A percentile compares a stretch with the other conserved stretches of the same genome.
Conservation (phyloP, 1,284 basidiomycete species). For the Marasmius oreades region DNA sequence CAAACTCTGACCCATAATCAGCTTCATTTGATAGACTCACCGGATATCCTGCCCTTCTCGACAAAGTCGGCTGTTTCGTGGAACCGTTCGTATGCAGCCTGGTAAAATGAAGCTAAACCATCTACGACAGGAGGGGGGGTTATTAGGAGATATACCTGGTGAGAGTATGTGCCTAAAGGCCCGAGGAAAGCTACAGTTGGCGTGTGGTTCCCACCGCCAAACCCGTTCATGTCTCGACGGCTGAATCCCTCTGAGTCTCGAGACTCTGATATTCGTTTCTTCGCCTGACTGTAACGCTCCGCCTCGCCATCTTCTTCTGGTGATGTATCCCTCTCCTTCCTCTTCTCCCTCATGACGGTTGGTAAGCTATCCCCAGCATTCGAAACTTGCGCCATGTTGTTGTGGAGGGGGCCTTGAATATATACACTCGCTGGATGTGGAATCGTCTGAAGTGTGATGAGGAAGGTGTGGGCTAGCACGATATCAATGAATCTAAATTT, state of each 20-base stretch:
- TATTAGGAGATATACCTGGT: constrained; percentile 49
- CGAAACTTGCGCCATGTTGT: too few species aligned
- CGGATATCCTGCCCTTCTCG: constrained; percentile 52
- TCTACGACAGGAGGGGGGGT: neutral
- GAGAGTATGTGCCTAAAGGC: constrained; percentile 73
- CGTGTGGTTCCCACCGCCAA: neutral
- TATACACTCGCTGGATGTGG: too few species aligned
- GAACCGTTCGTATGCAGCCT: constrained; percentile 65
- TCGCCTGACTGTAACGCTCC: too few species aligned
- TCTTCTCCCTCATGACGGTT: too few species aligned
- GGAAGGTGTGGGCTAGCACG: too few species aligned
- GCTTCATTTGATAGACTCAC: constrained; percentile 26
- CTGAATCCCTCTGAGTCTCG: neutral
- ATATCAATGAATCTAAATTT: too few species aligned
- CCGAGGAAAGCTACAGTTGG: constrained; percentile 55
- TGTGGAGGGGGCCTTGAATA: too few species aligned
- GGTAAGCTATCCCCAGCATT: too few species aligned
- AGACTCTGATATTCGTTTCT: too few species aligned
- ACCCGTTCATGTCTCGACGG: neutral
- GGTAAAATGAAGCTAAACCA: neutral
- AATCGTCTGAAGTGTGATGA: too few species aligned
- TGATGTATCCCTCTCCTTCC: too few species aligned
- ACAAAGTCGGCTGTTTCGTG: constrained; percentile 47
- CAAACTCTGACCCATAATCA: constrained; percentile 5
- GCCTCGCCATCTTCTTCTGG: too few species aligned